A percentile compares a stretch with the other conserved stretches of the same genome.
Conservation (phyloP, 352 stramenopile genomes). For the Pythium apleroticum region DNA sequence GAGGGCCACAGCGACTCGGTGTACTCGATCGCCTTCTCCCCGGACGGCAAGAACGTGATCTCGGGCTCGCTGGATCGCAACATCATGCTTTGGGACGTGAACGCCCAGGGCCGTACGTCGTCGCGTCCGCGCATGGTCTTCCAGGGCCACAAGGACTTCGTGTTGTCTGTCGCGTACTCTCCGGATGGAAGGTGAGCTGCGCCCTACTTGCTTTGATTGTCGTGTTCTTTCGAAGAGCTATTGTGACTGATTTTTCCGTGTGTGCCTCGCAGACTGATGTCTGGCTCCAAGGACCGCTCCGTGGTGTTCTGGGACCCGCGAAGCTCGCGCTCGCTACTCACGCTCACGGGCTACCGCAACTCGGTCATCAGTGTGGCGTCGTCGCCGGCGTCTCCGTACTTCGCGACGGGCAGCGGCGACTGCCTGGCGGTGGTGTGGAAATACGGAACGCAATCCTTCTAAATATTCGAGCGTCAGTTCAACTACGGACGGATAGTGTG, state of each 20-base stretch:
- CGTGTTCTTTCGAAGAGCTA: too few relatives aligned
- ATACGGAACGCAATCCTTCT: slow-evolving; percentile 88
- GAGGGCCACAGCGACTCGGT: slow-evolving; percentile 86
- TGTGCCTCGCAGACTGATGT: slow-evolving; percentile 77
- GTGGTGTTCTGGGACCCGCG: slow-evolving; percentile 88
- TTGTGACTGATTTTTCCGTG: too few relatives aligned
- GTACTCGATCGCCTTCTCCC: slow-evolving; percentile 87
- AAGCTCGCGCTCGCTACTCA: slow-evolving; percentile 79
- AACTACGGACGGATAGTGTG: slow-evolving; percentile 2
- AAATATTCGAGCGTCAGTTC: slow-evolving; percentile 50
- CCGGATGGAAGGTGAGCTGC: slow-evolving; percentile 80
- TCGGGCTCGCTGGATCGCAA: slow-evolving; percentile 83
- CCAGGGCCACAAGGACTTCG: slow-evolving; percentile 87
- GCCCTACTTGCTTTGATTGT: too few relatives aligned
- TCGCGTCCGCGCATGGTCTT: slow-evolving; percentile 86
- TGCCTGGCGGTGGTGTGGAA: slow-evolving; percentile 88
- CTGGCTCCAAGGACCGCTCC: slow-evolving; percentile 82
- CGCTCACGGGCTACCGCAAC: slow-evolving; percentile 81
- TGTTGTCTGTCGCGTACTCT: slow-evolving; percentile 85
- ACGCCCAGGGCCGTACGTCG: slow-evolving; percentile 72
- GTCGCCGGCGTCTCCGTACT: slow-evolving; percentile 82
- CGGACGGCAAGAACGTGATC: slow-evolving; percentile 86
- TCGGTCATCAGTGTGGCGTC: slow-evolving; percentile 87
- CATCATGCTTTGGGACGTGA: slow-evolving; percentile 88
- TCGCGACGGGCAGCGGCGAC: slow-evolving; percentile 81